Evolutionary conservation across 192 early-diverging fungal genomes (phyloP), one percentile per base, ranked within the genome.

Genomic region (Coemansia sp.): DNA sequence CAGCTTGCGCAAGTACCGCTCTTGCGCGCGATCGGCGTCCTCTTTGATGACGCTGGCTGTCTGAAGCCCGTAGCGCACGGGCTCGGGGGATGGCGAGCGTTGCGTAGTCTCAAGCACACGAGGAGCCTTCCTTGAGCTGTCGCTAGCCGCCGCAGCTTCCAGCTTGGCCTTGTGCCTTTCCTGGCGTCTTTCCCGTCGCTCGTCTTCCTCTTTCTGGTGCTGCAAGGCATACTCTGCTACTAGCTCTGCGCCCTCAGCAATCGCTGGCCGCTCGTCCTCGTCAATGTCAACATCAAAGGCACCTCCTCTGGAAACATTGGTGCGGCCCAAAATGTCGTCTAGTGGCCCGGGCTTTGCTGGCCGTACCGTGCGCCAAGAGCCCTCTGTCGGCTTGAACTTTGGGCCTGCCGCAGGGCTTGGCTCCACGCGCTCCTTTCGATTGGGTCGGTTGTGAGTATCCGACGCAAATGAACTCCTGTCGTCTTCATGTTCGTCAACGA

Each of bases 11-110:
- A 73, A 42, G 45, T 84, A 60, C 2, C 68, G 66, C 9, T 67
- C 76, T 15, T 53, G 73, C 39, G 41, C 56, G 5, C 58, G 65
- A 20, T 73, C 77, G 22, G 68, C 47, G 19, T 71, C 67, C 37
- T 78, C 69, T 19, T 69, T 70, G 54, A 71, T 41, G 3, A 38
- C 51, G 19, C 67, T 45, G 11, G 82, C 82, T 5, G 82, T 79
- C 64, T 66, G 77, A 35, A 84, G 57, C 6, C 82, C 82, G 41
- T 76, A 79, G 24, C 67, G 68, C 72, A 65, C 68, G 22, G 40
- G 54, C 11, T 56, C 51, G 0, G 67, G 65, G 11, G 57, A 59
- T 61, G 32, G 62, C 24, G 62, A 37, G 14, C 54, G 43, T 32
- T 17, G 17, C 35, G 32, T 7, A 35, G 4, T 10, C 11, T 40